phyloP scores from a whole-genome alignment of 768 basidiomycete genomes.

The Tulasnella calospora region DNA sequence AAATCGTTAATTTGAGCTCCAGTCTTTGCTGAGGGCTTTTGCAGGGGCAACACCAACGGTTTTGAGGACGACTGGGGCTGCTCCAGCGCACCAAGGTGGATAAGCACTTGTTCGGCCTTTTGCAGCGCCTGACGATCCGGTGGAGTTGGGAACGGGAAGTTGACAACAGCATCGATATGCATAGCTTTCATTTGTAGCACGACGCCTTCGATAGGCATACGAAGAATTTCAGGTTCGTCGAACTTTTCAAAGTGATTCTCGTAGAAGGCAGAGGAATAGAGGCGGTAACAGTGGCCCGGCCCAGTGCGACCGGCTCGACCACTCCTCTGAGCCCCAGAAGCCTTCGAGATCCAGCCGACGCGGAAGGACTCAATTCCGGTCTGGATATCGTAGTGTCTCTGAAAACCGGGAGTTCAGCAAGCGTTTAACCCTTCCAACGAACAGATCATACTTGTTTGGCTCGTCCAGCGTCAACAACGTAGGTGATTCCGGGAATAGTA shows the following conservation, averaged over 20 bases:
- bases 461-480: constrained; percentile 94
- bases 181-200: constrained; percentile 99
- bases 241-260: constrained; percentile 89
- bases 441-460: constrained; percentile 71
- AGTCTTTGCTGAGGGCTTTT: constrained; percentile 31
- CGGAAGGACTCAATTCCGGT: constrained; percentile 89
- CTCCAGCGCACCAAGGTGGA: constrained; percentile 76
- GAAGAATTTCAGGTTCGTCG: constrained; percentile 83
- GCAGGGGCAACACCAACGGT: constrained; percentile 34
- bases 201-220: constrained; percentile 94
- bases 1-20: constrained; percentile 77
- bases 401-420: constrained; percentile 6
- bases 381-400: constrained; percentile 77
- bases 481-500: constrained; percentile 94
- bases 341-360: constrained; percentile 91
- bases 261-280: constrained; percentile 92
- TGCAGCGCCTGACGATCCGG: constrained; percentile 71
- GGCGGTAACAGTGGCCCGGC: constrained; percentile 95
- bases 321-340: constrained; percentile 87
- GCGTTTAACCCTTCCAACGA: background rate
- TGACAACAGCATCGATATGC: constrained; percentile 93
- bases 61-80: constrained; percentile 30
- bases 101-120: constrained; percentile 76
- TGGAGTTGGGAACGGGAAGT: constrained; percentile 97
- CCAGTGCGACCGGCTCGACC: constrained; percentile 97